phyloP scores from a whole-genome alignment of 1,284 basidiomycete species.

The Puccinia horiana region DNA sequence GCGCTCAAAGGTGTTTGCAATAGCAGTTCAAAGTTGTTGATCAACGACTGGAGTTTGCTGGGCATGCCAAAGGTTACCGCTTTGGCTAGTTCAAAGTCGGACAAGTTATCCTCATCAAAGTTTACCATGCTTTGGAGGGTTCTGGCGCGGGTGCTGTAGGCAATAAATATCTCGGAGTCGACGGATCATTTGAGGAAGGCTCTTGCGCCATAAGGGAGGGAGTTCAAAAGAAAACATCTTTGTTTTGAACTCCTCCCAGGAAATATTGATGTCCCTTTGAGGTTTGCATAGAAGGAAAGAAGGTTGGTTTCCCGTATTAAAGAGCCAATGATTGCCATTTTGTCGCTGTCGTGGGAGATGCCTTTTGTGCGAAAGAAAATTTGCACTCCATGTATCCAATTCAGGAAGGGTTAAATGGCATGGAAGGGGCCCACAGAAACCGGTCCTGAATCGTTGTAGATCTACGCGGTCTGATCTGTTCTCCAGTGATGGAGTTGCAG shows the following conservation, averaged over 20 bases:
- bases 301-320: not conserved
- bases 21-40: not conserved
- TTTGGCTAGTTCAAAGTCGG: not conserved
- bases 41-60: not conserved
- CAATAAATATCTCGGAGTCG: not conserved
- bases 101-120: not conserved
- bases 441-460: too few species aligned
- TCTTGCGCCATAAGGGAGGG: not conserved
- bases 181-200: not conserved
- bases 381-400: too few species aligned
- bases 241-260: not conserved
- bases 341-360: not conserved
- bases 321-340: not conserved
- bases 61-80: not conserved
- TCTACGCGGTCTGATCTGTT: too few species aligned
- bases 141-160: not conserved
- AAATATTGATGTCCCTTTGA: not conserved
- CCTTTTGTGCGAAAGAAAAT: not conserved
- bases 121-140: slow-evolving; percentile 12
- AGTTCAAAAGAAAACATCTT: not conserved
- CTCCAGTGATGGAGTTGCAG: too few species aligned
- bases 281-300: not conserved
- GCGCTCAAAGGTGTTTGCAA: not conserved
- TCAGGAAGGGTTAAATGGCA: too few species aligned
- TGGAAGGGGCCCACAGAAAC: too few species aligned